Percentiles rank a stretch among this genome's conserved stretches.
phyloP scores from a whole-genome alignment of 208 protist genomes.

The Kentomonas sorsogonicus region DNA sequence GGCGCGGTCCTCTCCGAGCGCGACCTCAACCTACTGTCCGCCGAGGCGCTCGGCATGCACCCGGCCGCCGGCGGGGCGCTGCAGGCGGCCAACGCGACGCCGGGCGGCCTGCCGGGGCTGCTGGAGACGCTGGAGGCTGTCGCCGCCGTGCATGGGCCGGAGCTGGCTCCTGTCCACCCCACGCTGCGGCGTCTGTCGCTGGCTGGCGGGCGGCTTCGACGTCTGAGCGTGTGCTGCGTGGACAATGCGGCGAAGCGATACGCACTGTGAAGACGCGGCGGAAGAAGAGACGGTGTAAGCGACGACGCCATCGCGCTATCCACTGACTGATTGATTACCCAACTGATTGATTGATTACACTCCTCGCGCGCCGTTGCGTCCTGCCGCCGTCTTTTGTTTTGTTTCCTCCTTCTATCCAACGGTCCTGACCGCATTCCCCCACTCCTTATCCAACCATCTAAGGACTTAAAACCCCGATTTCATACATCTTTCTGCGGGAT shows the following conservation, averaged over 20 bases:
- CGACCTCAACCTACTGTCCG: constrained; percentile 53
- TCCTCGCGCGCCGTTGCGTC: not conserved
- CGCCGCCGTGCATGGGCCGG: constrained; percentile 29
- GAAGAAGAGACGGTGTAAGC: not conserved
- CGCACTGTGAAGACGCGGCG: not conserved
- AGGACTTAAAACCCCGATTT: too few species aligned
- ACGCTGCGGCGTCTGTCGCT: constrained; percentile 41
- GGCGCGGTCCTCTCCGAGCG: constrained; percentile 29
- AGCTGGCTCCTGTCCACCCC: constrained; percentile 57
- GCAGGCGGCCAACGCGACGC: constrained; percentile 29
- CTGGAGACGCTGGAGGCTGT: constrained; percentile 30
- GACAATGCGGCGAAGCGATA: constrained; percentile 1
- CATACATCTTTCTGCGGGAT: too few species aligned
- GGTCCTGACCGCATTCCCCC: too few species aligned
- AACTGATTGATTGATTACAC: not conserved
- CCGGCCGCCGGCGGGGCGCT: constrained; percentile 60
- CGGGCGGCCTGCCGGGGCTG: constrained; percentile 26
- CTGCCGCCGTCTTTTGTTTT: constrained; percentile 1
- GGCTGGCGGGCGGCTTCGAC: constrained; percentile 31
- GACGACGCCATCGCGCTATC: not conserved
- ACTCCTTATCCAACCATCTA: too few species aligned
- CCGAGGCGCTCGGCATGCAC: constrained; percentile 55
- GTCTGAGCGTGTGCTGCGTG: constrained; percentile 26
- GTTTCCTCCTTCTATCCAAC: not conserved
- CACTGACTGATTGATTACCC: not conserved